Percentiles rank a stretch among this genome's conserved stretches.
phyloP scores from a whole-genome alignment of 345 rosid species.

The Salix purpurea region DNA sequence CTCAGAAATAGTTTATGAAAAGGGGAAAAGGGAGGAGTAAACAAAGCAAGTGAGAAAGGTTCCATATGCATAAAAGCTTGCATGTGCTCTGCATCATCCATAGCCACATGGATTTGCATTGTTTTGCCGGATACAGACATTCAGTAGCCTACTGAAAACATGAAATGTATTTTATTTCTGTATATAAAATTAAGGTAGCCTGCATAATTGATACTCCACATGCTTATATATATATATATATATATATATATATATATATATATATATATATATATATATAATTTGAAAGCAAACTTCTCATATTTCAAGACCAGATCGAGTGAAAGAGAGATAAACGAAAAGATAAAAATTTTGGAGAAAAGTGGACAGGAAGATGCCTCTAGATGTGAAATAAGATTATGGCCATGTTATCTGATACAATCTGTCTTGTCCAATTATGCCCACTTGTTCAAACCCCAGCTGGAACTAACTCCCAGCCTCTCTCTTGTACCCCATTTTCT shows the following conservation, averaged over 20 bases:
- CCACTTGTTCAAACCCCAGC: conserved; percentile 45
- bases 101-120: conserved; percentile 22
- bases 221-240: background rate
- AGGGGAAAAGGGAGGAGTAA: background rate
- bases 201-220: background rate
- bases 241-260: background rate
- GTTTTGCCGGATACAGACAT: conserved; percentile 34
- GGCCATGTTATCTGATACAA: conserved; percentile 36
- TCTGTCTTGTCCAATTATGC: conserved; percentile 51
- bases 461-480: conserved; percentile 30
- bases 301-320: conserved; percentile 43
- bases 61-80: background rate
- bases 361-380: conserved; percentile 17
- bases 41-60: background rate
- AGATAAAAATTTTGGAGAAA: conserved; percentile 1
- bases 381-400: conserved; percentile 22
- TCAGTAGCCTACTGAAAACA: conserved; percentile 19
- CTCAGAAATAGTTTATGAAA: background rate
- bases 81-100: conserved; percentile 4
- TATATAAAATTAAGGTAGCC: conserved; percentile 18
- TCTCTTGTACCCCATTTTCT: conserved; percentile 27
- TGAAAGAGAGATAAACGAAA: conserved; percentile 1
- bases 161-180: background rate
- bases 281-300: conserved; percentile 23
- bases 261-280: background rate